Evolutionary conservation across 2,329 filamentous ascomycete species (phyloP), one percentile per base, ranked within the genome.

Genomic region (Ophidiomyces ophidiicola): DNA sequence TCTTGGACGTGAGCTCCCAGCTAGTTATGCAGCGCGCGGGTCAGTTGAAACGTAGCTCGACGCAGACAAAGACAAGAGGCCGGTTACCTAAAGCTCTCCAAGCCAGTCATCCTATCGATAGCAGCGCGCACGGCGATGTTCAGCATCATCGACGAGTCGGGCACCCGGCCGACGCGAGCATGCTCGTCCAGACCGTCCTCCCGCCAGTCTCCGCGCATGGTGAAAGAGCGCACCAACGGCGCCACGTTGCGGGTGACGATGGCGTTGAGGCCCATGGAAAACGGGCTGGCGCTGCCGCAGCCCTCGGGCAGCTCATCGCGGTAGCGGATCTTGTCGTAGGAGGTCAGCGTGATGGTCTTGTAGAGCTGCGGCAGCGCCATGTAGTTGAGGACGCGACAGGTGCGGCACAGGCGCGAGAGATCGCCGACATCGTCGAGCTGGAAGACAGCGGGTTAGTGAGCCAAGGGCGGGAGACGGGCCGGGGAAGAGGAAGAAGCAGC

Each of bases 131-230:
- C 61, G 2, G 70, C 64, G 35, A 76, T 71, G 51, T 75, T 76
- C 50, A 78, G 58, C 63, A 79, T 67, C 71, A 78, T 77, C 25
- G 67, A 70, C 31, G 70, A 74, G 56, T 78, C 74, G n/a, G 74
- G 72, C 38, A 78, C 69, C 25, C 73, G 61, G 0, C 74, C 74
- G 32, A 63, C 60, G 36, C 67, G 68, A 41, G 69, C 67, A 53
- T 74, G 70, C 45, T 77, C 72, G 37, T 76, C 69, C 15, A 71
- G 49, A 37, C 73, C 71, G 36, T 65, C 58, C 49, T 76, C 74
- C 39, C 64, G 65, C 71, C 71, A 78, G 18, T 73, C 63, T 15
- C 75, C 75, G 21, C 63, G 57, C 24, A 78, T 48, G 2, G 62
- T 58, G 43, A 77, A 65, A 14, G 63, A 64, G 43, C 63, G 62